A percentile compares a stretch with the other conserved stretches of the same genome.
These are phyloP conservation scores for Pseudopithomyces maydicus DNA, from an alignment of 2,329 filamentous ascomycete genomes.

Conservation along the genomic window DNA sequence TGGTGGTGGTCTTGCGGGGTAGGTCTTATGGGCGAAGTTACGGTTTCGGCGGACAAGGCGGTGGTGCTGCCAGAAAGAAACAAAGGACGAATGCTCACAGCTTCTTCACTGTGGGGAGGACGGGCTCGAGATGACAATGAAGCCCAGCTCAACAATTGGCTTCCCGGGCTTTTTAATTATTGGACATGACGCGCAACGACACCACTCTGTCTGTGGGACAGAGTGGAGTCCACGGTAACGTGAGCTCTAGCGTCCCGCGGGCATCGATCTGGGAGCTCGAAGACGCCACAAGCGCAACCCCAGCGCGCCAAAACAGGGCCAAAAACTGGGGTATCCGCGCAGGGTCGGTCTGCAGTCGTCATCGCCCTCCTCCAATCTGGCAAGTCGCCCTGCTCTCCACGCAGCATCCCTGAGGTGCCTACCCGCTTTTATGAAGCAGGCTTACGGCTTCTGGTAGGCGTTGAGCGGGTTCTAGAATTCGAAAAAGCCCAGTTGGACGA, in stretches of 20 bases:
- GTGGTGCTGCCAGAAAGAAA: not conserved
- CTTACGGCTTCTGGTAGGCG: not conserved
- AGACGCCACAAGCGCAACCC: not conserved
- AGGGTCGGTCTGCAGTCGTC: not conserved
- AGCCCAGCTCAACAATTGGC: no score
- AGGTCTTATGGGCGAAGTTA: not conserved
- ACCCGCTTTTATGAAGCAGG: slow-evolving; percentile 2
- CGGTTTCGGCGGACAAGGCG: not conserved
- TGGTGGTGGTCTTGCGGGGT: slow-evolving; percentile 7
- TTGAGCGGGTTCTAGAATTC: not conserved
- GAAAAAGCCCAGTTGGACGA: not conserved
- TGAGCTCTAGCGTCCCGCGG: not conserved
- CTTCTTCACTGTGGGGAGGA: not conserved
- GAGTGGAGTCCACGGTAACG: not conserved
- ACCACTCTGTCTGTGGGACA: not conserved
- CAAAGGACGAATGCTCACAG: not conserved
- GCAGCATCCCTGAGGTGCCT: not conserved
- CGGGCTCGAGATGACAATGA: no score
- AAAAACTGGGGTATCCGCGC: slow-evolving; percentile 5
- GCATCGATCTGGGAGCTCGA: not conserved
- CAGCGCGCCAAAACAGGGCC: not conserved
- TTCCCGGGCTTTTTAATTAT: no score
- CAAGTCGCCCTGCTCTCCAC: not conserved
- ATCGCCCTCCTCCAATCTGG: not conserved
- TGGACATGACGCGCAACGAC: not conserved